Base-by-base conservation (phyloP, 352 stramenopile species). In the Pythium aristosporum region DNA sequence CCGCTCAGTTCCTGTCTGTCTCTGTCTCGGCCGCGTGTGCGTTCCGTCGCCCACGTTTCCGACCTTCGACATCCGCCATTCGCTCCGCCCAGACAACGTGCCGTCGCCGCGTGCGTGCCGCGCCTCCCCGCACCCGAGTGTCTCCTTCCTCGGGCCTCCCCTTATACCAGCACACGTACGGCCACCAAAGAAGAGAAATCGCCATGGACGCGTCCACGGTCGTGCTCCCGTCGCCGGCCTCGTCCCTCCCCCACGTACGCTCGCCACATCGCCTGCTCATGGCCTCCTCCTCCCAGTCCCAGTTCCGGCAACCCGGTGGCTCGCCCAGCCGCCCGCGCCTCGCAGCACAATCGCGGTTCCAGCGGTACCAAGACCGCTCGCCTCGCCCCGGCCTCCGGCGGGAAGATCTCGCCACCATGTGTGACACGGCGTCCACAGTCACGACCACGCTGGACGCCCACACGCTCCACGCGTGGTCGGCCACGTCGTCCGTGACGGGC, bases 1-100 rank as follows among this genome's bases (percentile, higher is more conserved):
- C 39, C 11, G 46, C 48, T 54, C 48, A 54, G 48, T 54, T 54
- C 48, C 9, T 54, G 48, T 54, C 48, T 54, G 48, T 54, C 48
- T 54, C 48, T 54, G 28, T 41, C 48, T 32, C 15, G 32, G 28
- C 28, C 48, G 18, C 28, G 25, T 41, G 48, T 15, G 34, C 15
- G 8, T 16, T 34, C 48, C 15, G 34, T 39, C 34, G 34, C 34
- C 34, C 34, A 39, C 34, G 34, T 7, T 39, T 39, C 34, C 39
- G 39, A 3, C 18, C 39, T 10, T 13, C 18, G 39, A 30, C 25
- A 30, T 30, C 39, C 39, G 39, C 39, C 39, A 20, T 20, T 46
- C 39, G 39, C 39, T 46, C 39, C 46, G 21, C 11, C n/a, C 46
- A 51, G 48, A 41, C 48, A 54, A 54, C 30, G 48, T 54, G 48